A percentile compares a stretch with the other conserved stretches of the same genome.
These are phyloP conservation scores for Verticillium klebahnii DNA, from an alignment of 2,329 filamentous ascomycete species.

Conservation along the genomic window DNA sequence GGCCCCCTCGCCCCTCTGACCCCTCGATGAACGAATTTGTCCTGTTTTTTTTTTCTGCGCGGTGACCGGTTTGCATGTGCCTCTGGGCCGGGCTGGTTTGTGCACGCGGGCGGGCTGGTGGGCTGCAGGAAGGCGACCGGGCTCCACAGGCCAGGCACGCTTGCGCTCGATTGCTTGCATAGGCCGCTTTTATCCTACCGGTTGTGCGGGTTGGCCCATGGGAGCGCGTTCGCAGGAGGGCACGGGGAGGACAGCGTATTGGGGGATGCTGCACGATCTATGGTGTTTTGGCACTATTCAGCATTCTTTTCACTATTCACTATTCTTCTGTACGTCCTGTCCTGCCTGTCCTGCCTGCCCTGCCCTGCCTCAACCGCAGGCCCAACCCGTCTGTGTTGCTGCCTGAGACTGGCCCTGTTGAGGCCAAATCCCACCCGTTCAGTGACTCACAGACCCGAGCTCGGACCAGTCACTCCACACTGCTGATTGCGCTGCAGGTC, in stretches of 20 bases:
- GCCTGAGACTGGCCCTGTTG: background rate
- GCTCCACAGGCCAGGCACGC: background rate
- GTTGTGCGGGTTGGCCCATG: background rate
- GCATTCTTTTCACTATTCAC: background rate
- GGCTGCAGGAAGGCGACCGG: background rate
- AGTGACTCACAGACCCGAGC: background rate
- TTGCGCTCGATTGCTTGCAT: constrained; percentile 4
- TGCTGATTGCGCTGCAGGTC: background rate
- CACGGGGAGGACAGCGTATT: background rate
- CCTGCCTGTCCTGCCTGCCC: background rate
- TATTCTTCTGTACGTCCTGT: background rate
- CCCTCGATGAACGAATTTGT: background rate
- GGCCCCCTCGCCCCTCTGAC: background rate
- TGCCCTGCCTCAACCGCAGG: background rate
- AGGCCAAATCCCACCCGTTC: background rate
- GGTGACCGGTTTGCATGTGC: background rate
- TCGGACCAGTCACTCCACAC: background rate
- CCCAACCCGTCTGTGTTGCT: background rate
- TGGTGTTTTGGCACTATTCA: background rate
- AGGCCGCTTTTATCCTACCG: background rate
- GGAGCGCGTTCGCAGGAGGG: background rate
- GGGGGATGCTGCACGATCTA: background rate
- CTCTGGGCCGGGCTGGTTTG: background rate
- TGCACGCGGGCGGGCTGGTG: background rate
- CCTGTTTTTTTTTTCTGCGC: background rate